phyloP scores from a whole-genome alignment of 2,329 filamentous ascomycete genomes.

The Ambrosiella beaveri region DNA sequence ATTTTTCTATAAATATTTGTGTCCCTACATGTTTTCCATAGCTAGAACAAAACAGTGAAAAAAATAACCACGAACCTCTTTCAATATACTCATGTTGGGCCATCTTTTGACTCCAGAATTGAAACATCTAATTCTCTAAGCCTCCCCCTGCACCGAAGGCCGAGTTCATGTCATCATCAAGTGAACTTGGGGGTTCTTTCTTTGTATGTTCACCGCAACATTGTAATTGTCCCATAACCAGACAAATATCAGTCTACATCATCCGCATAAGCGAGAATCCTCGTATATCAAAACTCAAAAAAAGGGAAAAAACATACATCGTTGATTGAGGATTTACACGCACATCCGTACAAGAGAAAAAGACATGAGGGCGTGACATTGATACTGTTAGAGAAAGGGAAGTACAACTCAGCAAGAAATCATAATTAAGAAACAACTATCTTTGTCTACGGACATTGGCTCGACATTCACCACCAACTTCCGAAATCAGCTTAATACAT shows the following conservation, averaged over 20 bases:
- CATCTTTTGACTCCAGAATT: no score
- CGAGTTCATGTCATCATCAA: not conserved
- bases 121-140: not conserved
- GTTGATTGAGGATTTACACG: not conserved
- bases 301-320: not conserved
- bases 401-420: not conserved
- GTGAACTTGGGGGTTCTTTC: not conserved
- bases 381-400: not conserved
- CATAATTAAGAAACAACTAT: slow-evolving; percentile 5
- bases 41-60: no score
- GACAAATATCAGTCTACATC: not conserved
- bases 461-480: slow-evolving; percentile 1
- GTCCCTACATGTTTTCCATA: no score
- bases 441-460: slow-evolving; percentile 5
- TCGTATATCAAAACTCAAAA: not conserved
- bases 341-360: not conserved
- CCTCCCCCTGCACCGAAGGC: not conserved
- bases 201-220: slow-evolving; percentile 1
- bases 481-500: not conserved
- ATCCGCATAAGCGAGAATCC: slow-evolving; percentile 2
- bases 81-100: no score
- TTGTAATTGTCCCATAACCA: not conserved
- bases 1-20: no score
- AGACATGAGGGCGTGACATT: not conserved
- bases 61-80: no score